Evolutionary conservation across 768 basidiomycete species (phyloP), one percentile per base, ranked within the genome.

Genomic region (Hydnomerulius pinastri): DNA sequence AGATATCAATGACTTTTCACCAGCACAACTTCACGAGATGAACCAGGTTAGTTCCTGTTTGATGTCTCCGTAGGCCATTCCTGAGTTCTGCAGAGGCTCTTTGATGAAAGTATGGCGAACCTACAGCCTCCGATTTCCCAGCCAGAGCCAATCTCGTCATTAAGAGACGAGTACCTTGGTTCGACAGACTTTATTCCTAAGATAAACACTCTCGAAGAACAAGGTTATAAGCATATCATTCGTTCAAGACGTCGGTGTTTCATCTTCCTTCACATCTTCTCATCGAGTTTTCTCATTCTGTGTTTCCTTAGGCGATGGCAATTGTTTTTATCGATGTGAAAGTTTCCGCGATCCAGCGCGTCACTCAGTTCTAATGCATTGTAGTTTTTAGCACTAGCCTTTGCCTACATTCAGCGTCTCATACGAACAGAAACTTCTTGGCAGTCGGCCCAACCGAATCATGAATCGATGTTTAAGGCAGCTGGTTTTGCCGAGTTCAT

Each of bases 241-340:
- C 74, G 91, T 46, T 81, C 87, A 0, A 78, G 85, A 70, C 92
- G 93, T 71, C 9, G 71, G 43, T 74, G 71, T 58, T 46, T 63
- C 28, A 41, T 32, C 43, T 36, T 35, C 35, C 21, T 18, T 20
- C 21, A 6, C 25, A 24, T 38, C 37, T 20, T 29, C 17, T n/a
- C 18, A 45, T 46, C 48, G 17, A 40, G 39, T 27, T 48, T 23
- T 45, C 35, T 50, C 29, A 51, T 28, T 17, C 8, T 41, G 4
- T n/a, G 43, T 33, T 32, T 35, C 9, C 42, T 43, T 37, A 83
- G 91, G 93, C 24, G 93, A 90, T 58, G 92, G 94, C 0, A 90
- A 90, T 65, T 96, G 94, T 65, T 96, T 95, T 68, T 97, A 95
- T 67, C 78, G 93, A 77, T 86, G 90, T 90, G 64, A 76, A 71